phyloP scores from a whole-genome alignment of 768 basidiomycete species.

The Sarcomyxa edulis region DNA sequence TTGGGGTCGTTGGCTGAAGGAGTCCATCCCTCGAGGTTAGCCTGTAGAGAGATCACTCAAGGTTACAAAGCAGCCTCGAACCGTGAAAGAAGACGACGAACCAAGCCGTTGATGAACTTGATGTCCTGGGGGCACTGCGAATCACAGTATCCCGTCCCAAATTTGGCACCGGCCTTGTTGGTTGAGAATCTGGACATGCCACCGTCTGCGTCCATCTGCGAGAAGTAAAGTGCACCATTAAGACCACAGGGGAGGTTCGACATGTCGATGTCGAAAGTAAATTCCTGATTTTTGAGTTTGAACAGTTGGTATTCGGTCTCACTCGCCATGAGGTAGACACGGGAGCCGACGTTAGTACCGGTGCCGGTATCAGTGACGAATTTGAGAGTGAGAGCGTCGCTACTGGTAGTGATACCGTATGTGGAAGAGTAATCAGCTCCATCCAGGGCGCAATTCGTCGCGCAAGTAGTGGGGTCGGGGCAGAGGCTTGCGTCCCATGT shows the following conservation, averaged over 20 bases:
- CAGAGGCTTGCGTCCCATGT: conserved; percentile 46
- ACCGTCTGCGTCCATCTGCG: conserved; percentile 58
- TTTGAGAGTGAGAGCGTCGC: conserved; percentile 38
- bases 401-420: conserved; percentile 45
- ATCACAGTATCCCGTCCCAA: conserved; percentile 64
- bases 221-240: no score
- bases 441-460: conserved; percentile 36
- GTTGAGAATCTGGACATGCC: conserved; percentile 37
- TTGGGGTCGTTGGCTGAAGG: conserved; percentile 24
- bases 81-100: conserved; percentile 17
- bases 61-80: no score
- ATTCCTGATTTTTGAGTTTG: conserved; percentile 51
- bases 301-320: conserved; percentile 47
- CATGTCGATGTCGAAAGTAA: conserved; percentile 57
- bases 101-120: conserved; percentile 59
- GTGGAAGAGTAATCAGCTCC: conserved; percentile 44
- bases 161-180: conserved; percentile 53
- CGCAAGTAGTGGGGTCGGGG: no score
- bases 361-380: conserved; percentile 32
- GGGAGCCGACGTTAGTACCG: conserved; percentile 31
- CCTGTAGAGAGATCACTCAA: conserved; percentile 22
- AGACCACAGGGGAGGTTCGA: conserved; percentile 53
- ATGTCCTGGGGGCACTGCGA: conserved; percentile 58
- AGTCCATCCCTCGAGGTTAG: conserved; percentile 29
- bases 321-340: no score